Base-by-base conservation (phyloP, 140 eudicot species). In the Flaveria floridana region DNA sequence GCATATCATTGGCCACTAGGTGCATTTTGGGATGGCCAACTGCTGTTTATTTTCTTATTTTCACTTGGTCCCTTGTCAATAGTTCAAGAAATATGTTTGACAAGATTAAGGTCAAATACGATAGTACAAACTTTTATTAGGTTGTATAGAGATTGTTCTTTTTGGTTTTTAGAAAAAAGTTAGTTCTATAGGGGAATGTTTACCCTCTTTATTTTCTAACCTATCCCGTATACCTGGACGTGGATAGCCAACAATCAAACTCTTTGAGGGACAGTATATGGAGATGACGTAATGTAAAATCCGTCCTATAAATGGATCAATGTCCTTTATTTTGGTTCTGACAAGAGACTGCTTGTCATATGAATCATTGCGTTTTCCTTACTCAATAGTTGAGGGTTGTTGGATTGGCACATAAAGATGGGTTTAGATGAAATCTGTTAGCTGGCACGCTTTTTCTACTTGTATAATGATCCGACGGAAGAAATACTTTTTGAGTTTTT, bases 1-100 rank as follows among this genome's bases (percentile, higher is more conserved):
- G 85, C 48, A 76, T 74, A 66, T 11, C 57, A 19, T 71, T 25
- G 57, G 74, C 34, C 72, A 74, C 80, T 78, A 65, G 69, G 66
- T 74, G 78, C 83, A 42, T 69, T 44, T 9, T 44, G 59, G 80
- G 78, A 51, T 72, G 70, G 59, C 82, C 71, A 30, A 47, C 39
- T 15, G 42, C 34, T 41, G 52, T 68, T 41, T 66, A 50, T 53
- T 79, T 52, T 61, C 37, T 50, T 78, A 44, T 66, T 30, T 50
- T 52, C 23, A 50, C 41, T 77, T 42, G 53, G 70, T 70, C 57
- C 11, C 41, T 81, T 72, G 55, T 53, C 61, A 59, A 74, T 65
- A 28, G 47, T 21, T 73, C 4, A 28, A 65, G 52, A 61, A 63
- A 78, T 41, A 42, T 57, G 70, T 55, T 71, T 70, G 76, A 75